Evolutionary conservation across 257 asterid genomes (phyloP).

Genomic region (Mentha longifolia): DNA sequence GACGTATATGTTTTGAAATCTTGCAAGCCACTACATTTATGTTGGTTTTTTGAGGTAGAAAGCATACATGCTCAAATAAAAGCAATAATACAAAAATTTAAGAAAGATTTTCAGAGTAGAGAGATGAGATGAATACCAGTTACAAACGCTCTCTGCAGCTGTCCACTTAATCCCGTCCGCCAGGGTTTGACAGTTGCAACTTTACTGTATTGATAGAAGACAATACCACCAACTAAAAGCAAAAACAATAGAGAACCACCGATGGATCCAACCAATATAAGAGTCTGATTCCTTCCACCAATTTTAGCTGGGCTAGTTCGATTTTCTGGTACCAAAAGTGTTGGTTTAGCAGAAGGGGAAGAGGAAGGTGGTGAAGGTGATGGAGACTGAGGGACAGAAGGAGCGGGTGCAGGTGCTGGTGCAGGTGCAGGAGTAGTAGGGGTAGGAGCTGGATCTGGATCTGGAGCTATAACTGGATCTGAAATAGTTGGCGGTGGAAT

Average conservation of each 20-base stretch:
- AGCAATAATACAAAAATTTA: neutral
- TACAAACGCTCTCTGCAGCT: slow-evolving; percentile 84
- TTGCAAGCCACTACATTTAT: neutral
- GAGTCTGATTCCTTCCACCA: slow-evolving; percentile 16
- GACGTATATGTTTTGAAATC: no score
- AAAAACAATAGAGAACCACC: slow-evolving; percentile 64
- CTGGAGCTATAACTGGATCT: slow-evolving; percentile 12
- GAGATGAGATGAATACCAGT: slow-evolving; percentile 54
- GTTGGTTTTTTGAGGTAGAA: neutral
- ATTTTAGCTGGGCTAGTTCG: slow-evolving; percentile 17
- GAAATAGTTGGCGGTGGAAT: neutral
- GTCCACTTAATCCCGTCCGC: slow-evolving; percentile 95
- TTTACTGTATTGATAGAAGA: slow-evolving; percentile 51
- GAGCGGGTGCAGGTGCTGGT: slow-evolving; percentile 33
- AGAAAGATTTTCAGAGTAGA: neutral
- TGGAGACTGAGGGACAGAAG: slow-evolving; percentile 40
- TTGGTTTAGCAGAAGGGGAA: slow-evolving; percentile 42
- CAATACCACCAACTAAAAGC: slow-evolving; percentile 36
- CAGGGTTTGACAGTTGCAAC: slow-evolving; percentile 88
- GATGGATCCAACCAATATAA: slow-evolving; percentile 48
- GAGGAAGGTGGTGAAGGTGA: slow-evolving; percentile 24
- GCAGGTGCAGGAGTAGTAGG: slow-evolving; percentile 12
- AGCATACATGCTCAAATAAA: neutral
- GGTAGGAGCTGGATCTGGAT: slow-evolving; percentile 23
- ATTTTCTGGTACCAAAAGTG: slow-evolving; percentile 36